Percentiles rank a stretch among this genome's conserved stretches.
Evolutionary conservation across 257 asterid species (phyloP).

Genomic region (Paraleonurus japonicus): DNA sequence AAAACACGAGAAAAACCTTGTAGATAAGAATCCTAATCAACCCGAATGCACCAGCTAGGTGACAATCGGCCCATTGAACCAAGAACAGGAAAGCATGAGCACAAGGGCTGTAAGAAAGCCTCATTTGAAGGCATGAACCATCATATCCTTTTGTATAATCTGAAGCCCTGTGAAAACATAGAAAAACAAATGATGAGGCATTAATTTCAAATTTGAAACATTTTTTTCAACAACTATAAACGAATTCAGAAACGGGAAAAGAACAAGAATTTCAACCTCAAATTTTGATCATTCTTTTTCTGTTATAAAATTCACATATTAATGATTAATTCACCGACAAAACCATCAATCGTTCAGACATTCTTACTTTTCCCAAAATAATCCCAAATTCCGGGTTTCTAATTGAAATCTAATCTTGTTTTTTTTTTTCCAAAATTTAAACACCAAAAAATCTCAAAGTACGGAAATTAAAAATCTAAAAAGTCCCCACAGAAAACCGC

Average conservation of each 20-base stretch:
- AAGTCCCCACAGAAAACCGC: background rate
- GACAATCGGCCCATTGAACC: slow-evolving; percentile 88
- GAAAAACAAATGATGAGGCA: background rate
- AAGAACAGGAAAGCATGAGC: slow-evolving; percentile 72
- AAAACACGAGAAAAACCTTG: slow-evolving; percentile 45
- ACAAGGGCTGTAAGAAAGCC: slow-evolving; percentile 90
- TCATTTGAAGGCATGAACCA: slow-evolving; percentile 87
- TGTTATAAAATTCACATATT: background rate
- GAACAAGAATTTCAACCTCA: too few species aligned
- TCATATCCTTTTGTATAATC: slow-evolving; percentile 65
- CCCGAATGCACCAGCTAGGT: slow-evolving; percentile 79
- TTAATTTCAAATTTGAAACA: background rate
- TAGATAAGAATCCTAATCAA: slow-evolving; percentile 73
- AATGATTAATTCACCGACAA: slow-evolving; percentile 7
- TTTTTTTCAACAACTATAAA: too few species aligned
- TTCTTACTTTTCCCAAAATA: background rate
- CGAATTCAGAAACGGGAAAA: too few species aligned
- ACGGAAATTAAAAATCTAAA: background rate
- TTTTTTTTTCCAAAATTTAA: background rate
- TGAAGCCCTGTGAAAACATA: slow-evolving; percentile 61
- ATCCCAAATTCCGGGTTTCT: background rate
- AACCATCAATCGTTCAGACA: background rate
- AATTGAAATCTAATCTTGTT: background rate
- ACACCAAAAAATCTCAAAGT: background rate
- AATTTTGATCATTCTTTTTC: slow-evolving; percentile 4